Evolutionary conservation across 192 early-diverging fungal genomes (phyloP), one percentile per base, ranked within the genome.

Genomic region (Coemansia sp.): DNA sequence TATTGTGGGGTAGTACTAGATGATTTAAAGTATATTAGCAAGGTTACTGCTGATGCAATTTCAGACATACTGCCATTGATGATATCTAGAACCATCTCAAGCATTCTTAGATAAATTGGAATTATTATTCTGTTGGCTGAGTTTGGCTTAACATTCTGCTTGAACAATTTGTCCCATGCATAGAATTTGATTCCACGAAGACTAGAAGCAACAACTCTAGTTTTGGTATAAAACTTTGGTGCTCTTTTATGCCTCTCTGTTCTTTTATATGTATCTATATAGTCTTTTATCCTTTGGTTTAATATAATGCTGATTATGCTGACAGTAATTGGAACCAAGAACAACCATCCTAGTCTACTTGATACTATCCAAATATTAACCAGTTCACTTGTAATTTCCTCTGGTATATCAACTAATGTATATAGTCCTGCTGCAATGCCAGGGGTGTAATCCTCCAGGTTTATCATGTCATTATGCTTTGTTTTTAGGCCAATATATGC

Each of bases 171-270:
- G 29, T 78, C 77, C 80, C 80, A 86, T n/a, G 78, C 76, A 48
- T 83, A 83, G 24, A 81, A 78, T 50, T 87, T 87, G 53, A 87
- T 81, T n/a, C 78, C 72, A 25, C 73, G 72, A 36, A 87, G 72
- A 3, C 71, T 78, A 29, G 75, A 69, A 15, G 88, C 17, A 24
- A 24, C 38, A 23, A 26, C 41, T 6, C 28, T 30, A 22, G 33
- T 30, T 3, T 3, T 9, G 19, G 39, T 17, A 18, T 53, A 39
- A 29, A 53, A 53, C 27, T 53, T 53, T 39, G 50, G 50, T 1
- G 37, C 2, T 1, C 23, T 20, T 1, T 42, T 9, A 10, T 23
- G 20, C n/a, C n/a, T n/a, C n/a, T 22, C 10, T 1, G 6, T 19
- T 15, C 5, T 3, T 18, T 9, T 26, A 14, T 18, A 4, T 32